Percentiles rank a stretch among this genome's conserved stretches.
phyloP scores from a whole-genome alignment of 1,139 yeast species.

The Arxiozyma bovina region DNA sequence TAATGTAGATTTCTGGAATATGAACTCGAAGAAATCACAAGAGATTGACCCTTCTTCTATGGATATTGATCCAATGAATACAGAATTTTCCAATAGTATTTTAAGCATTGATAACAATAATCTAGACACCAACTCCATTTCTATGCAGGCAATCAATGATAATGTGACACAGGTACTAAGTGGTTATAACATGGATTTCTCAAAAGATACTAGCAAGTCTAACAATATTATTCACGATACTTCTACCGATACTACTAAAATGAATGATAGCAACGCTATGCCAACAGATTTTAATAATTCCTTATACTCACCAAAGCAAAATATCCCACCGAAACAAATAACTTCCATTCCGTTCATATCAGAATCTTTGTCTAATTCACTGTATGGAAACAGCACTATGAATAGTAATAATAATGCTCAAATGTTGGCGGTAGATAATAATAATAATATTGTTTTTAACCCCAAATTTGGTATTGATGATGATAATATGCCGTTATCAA shows the following conservation, averaged over 20 bases:
- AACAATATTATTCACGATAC: conserved; percentile 1
- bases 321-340: conserved; percentile 7
- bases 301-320: conserved; percentile 4
- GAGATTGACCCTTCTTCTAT: conserved; percentile 4
- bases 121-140: neutral
- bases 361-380: conserved; percentile 15
- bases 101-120: neutral
- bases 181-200: conserved; percentile 25
- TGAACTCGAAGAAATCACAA: conserved; percentile 4
- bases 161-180: conserved; percentile 17
- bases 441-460: neutral
- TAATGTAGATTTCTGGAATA: conserved; percentile 26
- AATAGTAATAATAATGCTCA: neutral
- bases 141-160: neutral
- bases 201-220: neutral
- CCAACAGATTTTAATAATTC: neutral
- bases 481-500: neutral
- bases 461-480: neutral
- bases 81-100: neutral
- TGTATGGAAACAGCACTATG: conserved; percentile 11
- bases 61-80: neutral
- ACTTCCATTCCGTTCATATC: conserved; percentile 22
- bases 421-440: neutral
- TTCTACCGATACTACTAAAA: neutral
- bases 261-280: neutral